A percentile compares a stretch with the other conserved stretches of the same genome.
Conservation (phyloP, 2,329 filamentous ascomycete genomes). For the Sporothrix dimorphospora region DNA sequence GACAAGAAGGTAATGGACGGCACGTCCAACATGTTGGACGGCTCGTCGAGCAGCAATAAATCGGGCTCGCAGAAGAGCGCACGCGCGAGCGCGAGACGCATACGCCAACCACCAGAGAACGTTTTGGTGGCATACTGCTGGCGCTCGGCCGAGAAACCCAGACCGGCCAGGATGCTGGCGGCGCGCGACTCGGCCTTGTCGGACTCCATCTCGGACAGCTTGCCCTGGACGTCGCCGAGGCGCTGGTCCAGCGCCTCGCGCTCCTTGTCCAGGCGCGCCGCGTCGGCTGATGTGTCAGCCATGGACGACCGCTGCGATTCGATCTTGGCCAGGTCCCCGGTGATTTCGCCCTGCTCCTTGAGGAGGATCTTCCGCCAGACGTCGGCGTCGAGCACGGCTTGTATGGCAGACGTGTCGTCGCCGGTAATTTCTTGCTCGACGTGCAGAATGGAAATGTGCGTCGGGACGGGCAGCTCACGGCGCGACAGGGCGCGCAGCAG, state of each 20-base stretch:
- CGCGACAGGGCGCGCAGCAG: conserved; percentile 86
- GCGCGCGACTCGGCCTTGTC: conserved; percentile 96
- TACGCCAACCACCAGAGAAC: conserved; percentile 99
- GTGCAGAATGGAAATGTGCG: conserved; percentile 97
- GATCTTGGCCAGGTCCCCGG: conserved; percentile 71
- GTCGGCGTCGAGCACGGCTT: conserved; percentile 95
- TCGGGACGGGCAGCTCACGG: conserved; percentile 92
- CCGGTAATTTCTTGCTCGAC: conserved; percentile 98
- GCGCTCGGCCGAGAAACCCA: conserved; percentile 91
- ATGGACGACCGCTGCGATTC: conserved; percentile 76
- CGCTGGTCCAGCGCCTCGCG: conserved; percentile 89
- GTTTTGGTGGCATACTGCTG: conserved; percentile 95
- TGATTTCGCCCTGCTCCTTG: conserved; percentile 83
- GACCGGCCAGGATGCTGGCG: conserved; percentile 92
- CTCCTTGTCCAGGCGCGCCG: conserved; percentile 80
- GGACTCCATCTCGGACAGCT: conserved; percentile 97
- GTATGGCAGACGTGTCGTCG: conserved; percentile 91
- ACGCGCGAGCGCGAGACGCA: conserved; percentile 92
- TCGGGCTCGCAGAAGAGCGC: conserved; percentile 98
- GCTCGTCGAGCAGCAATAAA: conserved; percentile 93
- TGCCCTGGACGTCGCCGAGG: conserved; percentile 85
- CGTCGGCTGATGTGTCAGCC: conserved; percentile 91
- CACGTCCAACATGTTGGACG: conserved; percentile 99
- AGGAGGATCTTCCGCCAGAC: conserved; percentile 97
- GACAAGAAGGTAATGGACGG: conserved; percentile 99